These are phyloP conservation scores for Coelastrella sp. DNA, from an alignment of 139 green algal species.

Conservation along the genomic window DNA sequence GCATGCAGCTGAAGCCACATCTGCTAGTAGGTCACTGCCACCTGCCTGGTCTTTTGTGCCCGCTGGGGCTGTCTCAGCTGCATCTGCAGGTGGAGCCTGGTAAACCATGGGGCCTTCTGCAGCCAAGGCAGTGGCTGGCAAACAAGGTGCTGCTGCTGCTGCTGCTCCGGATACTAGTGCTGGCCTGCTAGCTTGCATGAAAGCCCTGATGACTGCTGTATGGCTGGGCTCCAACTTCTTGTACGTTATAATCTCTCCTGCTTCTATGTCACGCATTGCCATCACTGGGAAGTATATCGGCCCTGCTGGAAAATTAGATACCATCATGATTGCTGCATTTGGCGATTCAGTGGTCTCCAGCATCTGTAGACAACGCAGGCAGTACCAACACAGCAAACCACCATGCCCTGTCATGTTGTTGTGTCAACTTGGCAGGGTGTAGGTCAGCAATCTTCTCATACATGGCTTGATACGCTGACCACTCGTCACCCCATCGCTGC, in stretches of 20 bases:
- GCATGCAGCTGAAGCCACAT: too few relatives aligned
- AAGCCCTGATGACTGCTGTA: not conserved
- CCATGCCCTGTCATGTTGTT: not conserved
- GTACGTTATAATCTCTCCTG: not conserved
- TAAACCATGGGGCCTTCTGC: too few relatives aligned
- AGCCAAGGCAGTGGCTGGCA: too few relatives aligned
- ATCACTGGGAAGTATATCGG: not conserved
- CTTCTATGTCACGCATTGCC: not conserved
- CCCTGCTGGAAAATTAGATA: not conserved
- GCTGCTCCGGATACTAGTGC: not conserved
- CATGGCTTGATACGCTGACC: too few relatives aligned
- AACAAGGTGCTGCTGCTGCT: too few relatives aligned
- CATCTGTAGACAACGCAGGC: not conserved
- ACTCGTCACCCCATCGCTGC: too few relatives aligned
- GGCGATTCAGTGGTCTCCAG: not conserved
- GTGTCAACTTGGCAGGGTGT: not conserved
- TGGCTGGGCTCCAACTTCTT: not conserved
- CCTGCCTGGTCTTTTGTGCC: too few relatives aligned
- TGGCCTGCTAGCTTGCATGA: not conserved
- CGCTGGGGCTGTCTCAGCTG: too few relatives aligned
- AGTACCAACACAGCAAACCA: not conserved
- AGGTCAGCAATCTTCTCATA: too few relatives aligned
- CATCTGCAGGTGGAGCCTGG: too few relatives aligned
- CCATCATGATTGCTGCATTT: not conserved
- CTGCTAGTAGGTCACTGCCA: too few relatives aligned